Evolutionary conservation across 257 asterid genomes (phyloP).

Genomic region (Capsicum baccatum): DNA sequence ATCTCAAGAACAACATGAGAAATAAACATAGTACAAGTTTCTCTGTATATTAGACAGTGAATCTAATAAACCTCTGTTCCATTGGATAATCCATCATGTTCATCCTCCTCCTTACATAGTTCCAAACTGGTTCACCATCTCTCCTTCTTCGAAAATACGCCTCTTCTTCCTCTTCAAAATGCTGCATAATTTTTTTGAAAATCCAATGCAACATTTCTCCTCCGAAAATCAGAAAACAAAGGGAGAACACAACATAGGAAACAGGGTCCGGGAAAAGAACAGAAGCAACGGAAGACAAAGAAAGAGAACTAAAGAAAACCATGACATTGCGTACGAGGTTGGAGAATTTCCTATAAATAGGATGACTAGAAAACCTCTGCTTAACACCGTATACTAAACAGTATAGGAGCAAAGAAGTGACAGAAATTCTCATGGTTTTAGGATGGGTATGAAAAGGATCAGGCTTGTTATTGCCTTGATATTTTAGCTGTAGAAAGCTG

Average conservation of each 20-base stretch:
- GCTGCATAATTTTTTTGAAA: not conserved
- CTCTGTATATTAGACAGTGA: not conserved
- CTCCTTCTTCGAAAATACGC: not conserved
- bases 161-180: not conserved
- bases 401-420: not conserved
- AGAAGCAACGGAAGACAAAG: not conserved
- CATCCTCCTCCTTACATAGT: not conserved
- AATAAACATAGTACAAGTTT: not conserved
- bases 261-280: not conserved
- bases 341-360: not conserved
- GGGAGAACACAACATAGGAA: not conserved
- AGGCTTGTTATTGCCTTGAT: slow-evolving; percentile 22
- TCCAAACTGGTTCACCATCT: not conserved
- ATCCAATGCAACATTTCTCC: not conserved
- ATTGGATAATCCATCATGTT: not conserved
- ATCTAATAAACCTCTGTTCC: not conserved
- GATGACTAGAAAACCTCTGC: not conserved
- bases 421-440: slow-evolving; percentile 20
- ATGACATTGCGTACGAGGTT: not conserved
- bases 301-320: not conserved
- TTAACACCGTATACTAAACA: not conserved
- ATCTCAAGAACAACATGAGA: not conserved
- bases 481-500: slow-evolving; percentile 26
- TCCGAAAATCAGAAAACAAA: not conserved
- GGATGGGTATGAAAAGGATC: slow-evolving; percentile 31